Base-by-base conservation (phyloP, 148 eudicot species). In the Euryodendron excelsum region DNA sequence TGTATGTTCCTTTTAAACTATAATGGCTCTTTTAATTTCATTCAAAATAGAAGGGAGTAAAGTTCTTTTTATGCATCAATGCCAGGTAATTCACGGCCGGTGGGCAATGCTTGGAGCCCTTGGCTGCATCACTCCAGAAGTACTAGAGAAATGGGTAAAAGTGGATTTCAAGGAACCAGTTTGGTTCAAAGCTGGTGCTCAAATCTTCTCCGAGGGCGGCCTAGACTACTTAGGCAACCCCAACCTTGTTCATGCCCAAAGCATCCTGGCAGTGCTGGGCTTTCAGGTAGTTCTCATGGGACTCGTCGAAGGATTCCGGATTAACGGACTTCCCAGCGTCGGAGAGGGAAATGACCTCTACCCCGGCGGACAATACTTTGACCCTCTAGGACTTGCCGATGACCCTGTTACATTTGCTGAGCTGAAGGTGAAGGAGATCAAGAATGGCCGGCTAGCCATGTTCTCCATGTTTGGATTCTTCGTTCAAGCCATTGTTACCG, bases 121-220 rank as follows among this genome's bases (percentile, higher is more conserved):
- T n/a, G n/a, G n/a, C n/a, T n/a, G n/a, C n/a, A n/a, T n/a, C n/a
- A n/a, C n/a, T n/a, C n/a, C n/a, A n/a, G n/a, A n/a, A n/a, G n/a
- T n/a, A n/a, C n/a, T n/a, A n/a, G n/a, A n/a, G n/a, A n/a, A n/a
- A n/a, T n/a, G n/a, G n/a, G n/a, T n/a, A n/a, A n/a, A n/a, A n/a
- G n/a, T n/a, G n/a, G n/a, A n/a, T n/a, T n/a, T n/a, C n/a, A n/a
- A n/a, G n/a, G n/a, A n/a, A n/a, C n/a, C 84, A 0, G 84, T 82
- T 36, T 82, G 84, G 80, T 82, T 82, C 84, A 82, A 82, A 74
- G 84, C 84, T 14, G 84, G 84, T 0, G 70, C 84, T 20, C 84
- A 81, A 37, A 81, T 81, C 65, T 81, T 81, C 77, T 77, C 80
- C n/a, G 84, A 81, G 47, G 84, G 84, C 50, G 83, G 83, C 8